Conservation (phyloP, 306 rosid species). For the Dalbergia cochinchinensis region DNA sequence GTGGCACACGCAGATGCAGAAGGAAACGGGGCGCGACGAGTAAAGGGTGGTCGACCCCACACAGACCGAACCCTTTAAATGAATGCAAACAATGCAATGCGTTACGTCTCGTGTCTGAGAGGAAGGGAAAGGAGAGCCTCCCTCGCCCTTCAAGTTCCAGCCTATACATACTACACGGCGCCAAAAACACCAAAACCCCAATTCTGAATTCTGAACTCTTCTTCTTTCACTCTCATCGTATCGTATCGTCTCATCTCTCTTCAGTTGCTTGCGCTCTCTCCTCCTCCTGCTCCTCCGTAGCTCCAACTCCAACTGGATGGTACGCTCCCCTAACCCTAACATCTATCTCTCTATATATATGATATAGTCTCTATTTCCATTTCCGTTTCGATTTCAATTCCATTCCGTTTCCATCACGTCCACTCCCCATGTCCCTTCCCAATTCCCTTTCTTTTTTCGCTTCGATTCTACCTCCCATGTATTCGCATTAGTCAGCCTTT, state of each 20-base stretch:
- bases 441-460: not conserved
- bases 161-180: not conserved
- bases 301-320: not conserved
- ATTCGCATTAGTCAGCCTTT: not conserved
- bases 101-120: too few species aligned
- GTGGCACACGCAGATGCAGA: not conserved
- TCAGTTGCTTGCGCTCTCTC: not conserved
- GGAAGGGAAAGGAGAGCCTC: too few species aligned
- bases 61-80: constrained; percentile 51
- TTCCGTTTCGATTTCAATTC: not conserved
- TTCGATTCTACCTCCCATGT: too few species aligned
- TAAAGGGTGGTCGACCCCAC: constrained; percentile 51
- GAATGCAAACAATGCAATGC: not conserved
- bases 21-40: constrained; percentile 36
- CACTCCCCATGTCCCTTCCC: not conserved
- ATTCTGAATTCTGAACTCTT: not conserved
- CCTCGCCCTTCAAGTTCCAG: too few species aligned
- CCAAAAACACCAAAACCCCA: constrained; percentile 12
- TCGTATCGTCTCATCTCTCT: too few species aligned
- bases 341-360: not conserved
- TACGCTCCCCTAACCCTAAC: constrained; percentile 4
- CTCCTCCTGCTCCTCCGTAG: not conserved
- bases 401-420: not conserved
- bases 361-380: not conserved
- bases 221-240: too few species aligned